Percentiles rank a stretch among this genome's conserved stretches.
phyloP scores from a whole-genome alignment of 2,329 filamentous ascomycete species.

The Elsinoe batatas region DNA sequence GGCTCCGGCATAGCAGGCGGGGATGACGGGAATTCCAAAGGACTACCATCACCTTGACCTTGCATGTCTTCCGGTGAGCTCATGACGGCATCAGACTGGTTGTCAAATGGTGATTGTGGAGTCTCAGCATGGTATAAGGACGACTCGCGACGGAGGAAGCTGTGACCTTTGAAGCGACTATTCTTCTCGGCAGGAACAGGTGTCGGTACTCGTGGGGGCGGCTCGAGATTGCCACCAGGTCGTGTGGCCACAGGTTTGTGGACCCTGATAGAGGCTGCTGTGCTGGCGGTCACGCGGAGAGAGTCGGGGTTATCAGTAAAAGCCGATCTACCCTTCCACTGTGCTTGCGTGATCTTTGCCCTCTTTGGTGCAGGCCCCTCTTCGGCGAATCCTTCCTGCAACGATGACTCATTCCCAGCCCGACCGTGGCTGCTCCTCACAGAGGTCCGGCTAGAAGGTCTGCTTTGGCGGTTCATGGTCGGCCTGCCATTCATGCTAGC shows the following conservation, averaged over 20 bases:
- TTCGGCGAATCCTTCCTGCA: constrained; percentile 22
- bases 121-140: constrained; percentile 15
- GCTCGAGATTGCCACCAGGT: constrained; percentile 47
- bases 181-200: constrained; percentile 51
- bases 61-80: constrained; percentile 42
- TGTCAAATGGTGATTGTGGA: constrained; percentile 16
- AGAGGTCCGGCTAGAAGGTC: constrained; percentile 31
- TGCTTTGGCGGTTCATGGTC: background rate
- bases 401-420: constrained; percentile 5
- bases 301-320: constrained; percentile 62
- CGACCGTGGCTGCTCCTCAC: constrained; percentile 24
- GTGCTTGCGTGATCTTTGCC: constrained; percentile 64
- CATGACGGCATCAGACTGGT: constrained; percentile 31
- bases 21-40: constrained; percentile 78
- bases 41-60: constrained; percentile 50
- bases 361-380: constrained; percentile 62
- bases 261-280: constrained; percentile 74
- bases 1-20: constrained; percentile 70
- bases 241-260: constrained; percentile 60
- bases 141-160: constrained; percentile 16
- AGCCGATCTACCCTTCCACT: constrained; percentile 59
- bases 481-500: constrained; percentile 9
- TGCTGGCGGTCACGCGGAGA: constrained; percentile 81
- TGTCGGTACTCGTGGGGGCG: constrained; percentile 66
- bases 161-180: constrained; percentile 8